Evolutionary conservation across 2,329 filamentous ascomycete species (phyloP), one percentile per base, ranked within the genome.

Genomic region (Colletotrichum tabaci): DNA sequence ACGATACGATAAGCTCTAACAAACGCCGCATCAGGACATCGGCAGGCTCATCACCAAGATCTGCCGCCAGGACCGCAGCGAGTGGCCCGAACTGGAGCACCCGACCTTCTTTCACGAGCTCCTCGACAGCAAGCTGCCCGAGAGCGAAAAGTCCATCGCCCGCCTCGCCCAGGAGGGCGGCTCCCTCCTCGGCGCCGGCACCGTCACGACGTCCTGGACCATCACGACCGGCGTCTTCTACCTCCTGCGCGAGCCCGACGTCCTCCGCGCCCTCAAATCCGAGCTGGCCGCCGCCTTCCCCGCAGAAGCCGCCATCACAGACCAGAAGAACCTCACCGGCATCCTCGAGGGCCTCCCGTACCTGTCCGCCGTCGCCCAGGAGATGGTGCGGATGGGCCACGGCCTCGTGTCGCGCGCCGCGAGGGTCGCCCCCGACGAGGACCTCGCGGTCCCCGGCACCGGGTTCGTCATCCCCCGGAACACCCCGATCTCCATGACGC

Each of bases 181-280:
- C 12, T 72, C 77, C 0, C 60, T 82, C 0, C 75, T 80, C 13
- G 76, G 75, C 2, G 84, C 82, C 2, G 84, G 82, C 4, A 82
- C 80, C 15, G 78, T 82, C 50, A 86, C 83, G 0, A 80, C 79
- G 0, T 77, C 77, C 15, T 78, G 77, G 74, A 76, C 80, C 0
- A 74, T 86, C n/a, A 73, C 77, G 2, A 71, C 82, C 8, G 74
- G 79, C 16, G 76, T 79, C 13, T 85, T 79, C 75, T 70, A 83
- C 76, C 73, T 85, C 4, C 79, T 82, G 23, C 67, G 75, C 18
- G 77, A 81, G n/a, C 80, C 81, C 0, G 4, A 69, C 0, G 77
- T 82, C 6, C 74, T 81, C 1, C 15, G 62, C 2, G 76, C 72
- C 7, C 74, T 87, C 8, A 77, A 76, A 13, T 69, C 70, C 2